Evolutionary conservation across 2,329 filamentous ascomycete genomes (phyloP).

Genomic region (Aspergillus udagawae): DNA sequence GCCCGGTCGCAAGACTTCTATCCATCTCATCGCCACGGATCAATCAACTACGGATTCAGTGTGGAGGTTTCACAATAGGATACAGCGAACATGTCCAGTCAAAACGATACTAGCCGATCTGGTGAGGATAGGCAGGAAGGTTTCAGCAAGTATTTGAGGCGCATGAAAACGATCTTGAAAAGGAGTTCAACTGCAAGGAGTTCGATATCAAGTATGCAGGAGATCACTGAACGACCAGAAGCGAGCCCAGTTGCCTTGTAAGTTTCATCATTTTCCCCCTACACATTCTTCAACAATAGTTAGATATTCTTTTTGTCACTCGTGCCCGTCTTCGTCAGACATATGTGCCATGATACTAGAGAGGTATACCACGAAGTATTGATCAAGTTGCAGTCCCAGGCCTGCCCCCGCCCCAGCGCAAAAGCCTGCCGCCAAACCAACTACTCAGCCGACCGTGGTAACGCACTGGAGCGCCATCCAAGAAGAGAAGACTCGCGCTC

Average conservation of each 20-base stretch:
- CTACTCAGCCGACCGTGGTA: constrained; percentile 18
- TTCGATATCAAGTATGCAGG: constrained; percentile 1
- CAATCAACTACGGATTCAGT: neutral
- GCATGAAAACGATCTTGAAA: constrained; percentile 36
- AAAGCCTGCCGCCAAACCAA: constrained; percentile 5
- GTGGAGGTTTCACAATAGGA: neutral
- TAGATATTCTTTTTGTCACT: neutral
- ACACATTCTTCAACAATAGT: neutral
- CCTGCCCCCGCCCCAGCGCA: constrained; percentile 5
- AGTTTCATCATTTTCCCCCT: neutral
- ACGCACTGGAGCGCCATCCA: constrained; percentile 36
- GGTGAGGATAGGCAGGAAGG: constrained; percentile 28
- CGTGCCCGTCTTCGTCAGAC: neutral
- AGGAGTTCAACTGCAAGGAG: constrained; percentile 24
- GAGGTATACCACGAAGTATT: neutral
- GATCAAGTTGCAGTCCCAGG: neutral
- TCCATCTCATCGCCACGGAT: neutral
- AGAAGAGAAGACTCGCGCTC: constrained; percentile 40
- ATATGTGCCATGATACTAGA: neutral
- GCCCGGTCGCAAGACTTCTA: neutral
- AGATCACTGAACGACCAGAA: constrained; percentile 1
- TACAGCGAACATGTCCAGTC: constrained; percentile 20
- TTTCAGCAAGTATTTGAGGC: constrained; percentile 37
- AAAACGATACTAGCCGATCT: constrained; percentile 12
- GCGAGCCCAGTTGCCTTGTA: constrained; percentile 9